These are phyloP conservation scores for Spirogloea muscicola DNA, from an alignment of 139 green algal species.

Conservation along the genomic window DNA sequence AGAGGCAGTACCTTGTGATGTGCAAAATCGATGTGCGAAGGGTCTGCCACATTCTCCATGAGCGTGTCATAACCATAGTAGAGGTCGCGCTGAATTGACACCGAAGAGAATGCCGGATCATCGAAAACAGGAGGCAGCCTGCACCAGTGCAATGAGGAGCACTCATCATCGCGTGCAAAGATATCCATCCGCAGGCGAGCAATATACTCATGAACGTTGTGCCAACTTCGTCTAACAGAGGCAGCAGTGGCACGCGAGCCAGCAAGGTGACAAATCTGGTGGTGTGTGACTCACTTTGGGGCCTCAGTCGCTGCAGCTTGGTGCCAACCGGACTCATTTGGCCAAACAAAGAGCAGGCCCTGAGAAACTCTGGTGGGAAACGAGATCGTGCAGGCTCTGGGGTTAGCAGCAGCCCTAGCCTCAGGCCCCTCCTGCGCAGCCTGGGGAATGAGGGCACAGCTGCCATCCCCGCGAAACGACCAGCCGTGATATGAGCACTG, in stretches of 20 bases:
- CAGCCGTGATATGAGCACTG: slow-evolving; percentile 40
- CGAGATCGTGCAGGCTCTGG: slow-evolving; percentile 1
- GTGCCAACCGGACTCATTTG: slow-evolving; percentile 3
- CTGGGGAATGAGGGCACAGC: slow-evolving; percentile 29
- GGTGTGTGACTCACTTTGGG: slow-evolving; percentile 12
- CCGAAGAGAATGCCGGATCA: slow-evolving; percentile 15
- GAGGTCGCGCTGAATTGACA: slow-evolving; percentile 47
- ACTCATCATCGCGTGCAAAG: too few relatives aligned
- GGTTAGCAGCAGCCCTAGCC: background rate
- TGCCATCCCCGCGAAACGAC: slow-evolving; percentile 34
- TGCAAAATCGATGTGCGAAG: slow-evolving; percentile 46
- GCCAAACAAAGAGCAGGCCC: slow-evolving; percentile 42
- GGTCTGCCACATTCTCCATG: slow-evolving; percentile 50
- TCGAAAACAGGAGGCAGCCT: slow-evolving; percentile 36
- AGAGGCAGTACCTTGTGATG: slow-evolving; percentile 36
- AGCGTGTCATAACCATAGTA: slow-evolving; percentile 49
- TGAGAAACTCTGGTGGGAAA: slow-evolving; percentile 3
- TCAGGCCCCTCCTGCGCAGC: background rate
- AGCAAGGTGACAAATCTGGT: too few relatives aligned
- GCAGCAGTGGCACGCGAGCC: too few relatives aligned
- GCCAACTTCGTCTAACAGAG: too few relatives aligned
- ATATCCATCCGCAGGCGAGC: too few relatives aligned
- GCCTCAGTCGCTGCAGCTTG: background rate
- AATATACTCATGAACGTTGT: too few relatives aligned
- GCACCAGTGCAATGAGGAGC: too few relatives aligned